Percentiles rank a stretch among this genome's conserved stretches.
Conservation (phyloP, 805 yeast genomes). For the Ogataea pignaliae region DNA sequence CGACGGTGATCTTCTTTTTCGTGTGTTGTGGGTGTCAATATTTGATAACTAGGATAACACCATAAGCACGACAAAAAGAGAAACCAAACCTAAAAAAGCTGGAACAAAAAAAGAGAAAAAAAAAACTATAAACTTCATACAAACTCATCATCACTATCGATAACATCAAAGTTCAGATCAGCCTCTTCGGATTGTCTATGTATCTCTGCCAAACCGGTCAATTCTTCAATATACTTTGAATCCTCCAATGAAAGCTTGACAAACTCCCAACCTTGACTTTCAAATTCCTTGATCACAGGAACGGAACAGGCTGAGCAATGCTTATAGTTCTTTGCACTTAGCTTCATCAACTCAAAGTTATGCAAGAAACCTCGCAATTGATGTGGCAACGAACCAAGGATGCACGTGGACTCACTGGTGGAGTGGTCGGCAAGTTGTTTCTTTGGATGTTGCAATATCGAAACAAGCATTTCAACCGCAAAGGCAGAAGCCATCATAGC, state of each 20-base stretch:
- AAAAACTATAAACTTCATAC: conserved; percentile 3
- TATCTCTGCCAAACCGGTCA: conserved; percentile 74
- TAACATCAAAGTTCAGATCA: conserved; percentile 34
- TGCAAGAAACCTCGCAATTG: conserved; percentile 86
- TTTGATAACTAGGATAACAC: no score
- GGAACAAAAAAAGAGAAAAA: background rate
- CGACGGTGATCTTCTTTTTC: no score
- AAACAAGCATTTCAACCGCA: conserved; percentile 79
- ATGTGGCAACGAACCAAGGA: conserved; percentile 77
- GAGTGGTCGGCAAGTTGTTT: conserved; percentile 38
- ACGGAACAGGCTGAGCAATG: conserved; percentile 86
- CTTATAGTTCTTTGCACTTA: conserved; percentile 67
- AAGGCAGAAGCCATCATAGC: conserved; percentile 83
- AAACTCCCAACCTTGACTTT: conserved; percentile 71
- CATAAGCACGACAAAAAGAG: background rate
- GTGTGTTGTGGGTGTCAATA: no score
- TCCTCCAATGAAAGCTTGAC: conserved; percentile 66
- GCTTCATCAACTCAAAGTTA: conserved; percentile 56
- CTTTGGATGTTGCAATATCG: conserved; percentile 63
- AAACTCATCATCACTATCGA: conserved; percentile 34
- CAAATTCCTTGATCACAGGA: conserved; percentile 48
- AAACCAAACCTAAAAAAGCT: background rate
- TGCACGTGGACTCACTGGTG: conserved; percentile 25
- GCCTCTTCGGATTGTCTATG: conserved; percentile 66
- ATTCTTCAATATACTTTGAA: conserved; percentile 60